A percentile compares a stretch with the other conserved stretches of the same genome.
These are phyloP conservation scores for Blastobotrys proliferans DNA, from an alignment of 1,139 yeast genomes.

Conservation along the genomic window DNA sequence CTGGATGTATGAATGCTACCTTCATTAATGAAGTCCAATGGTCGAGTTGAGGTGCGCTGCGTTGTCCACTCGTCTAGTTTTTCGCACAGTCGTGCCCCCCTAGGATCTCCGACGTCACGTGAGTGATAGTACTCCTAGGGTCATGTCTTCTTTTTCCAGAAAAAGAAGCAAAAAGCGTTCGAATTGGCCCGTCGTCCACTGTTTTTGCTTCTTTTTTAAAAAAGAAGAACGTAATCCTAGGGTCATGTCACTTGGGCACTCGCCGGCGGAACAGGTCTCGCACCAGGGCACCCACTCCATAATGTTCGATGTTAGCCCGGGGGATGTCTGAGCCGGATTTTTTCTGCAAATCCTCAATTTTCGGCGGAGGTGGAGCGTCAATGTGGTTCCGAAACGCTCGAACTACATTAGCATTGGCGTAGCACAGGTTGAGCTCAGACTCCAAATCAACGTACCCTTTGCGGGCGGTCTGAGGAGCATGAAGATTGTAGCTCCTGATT, in stretches of 20 bases:
- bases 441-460: constrained; percentile 55
- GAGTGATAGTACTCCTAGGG: too few relatives aligned
- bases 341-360: constrained; percentile 18
- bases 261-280: constrained; percentile 22
- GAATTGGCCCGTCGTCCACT: too few relatives aligned
- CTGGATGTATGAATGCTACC: constrained; percentile 92
- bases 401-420: constrained; percentile 12
- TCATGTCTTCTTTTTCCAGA: too few relatives aligned
- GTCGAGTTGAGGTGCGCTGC: too few relatives aligned
- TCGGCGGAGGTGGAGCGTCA: constrained; percentile 16
- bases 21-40: constrained; percentile 37
- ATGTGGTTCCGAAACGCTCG: constrained; percentile 18
- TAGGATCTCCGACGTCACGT: too few relatives aligned
- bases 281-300: constrained; percentile 28
- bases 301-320: too few relatives aligned
- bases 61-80: too few relatives aligned
- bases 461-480: constrained; percentile 74
- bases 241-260: constrained; percentile 2
- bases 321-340: too few relatives aligned
- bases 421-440: constrained; percentile 43
- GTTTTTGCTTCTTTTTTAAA: too few relatives aligned
- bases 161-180: too few relatives aligned
- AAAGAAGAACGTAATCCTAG: too few relatives aligned
- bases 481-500: constrained; percentile 70
- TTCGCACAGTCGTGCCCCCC: too few relatives aligned